These are phyloP conservation scores for Dictyostelium intermedium DNA, from an alignment of 78 protist genomes.

Conservation along the genomic window DNA sequence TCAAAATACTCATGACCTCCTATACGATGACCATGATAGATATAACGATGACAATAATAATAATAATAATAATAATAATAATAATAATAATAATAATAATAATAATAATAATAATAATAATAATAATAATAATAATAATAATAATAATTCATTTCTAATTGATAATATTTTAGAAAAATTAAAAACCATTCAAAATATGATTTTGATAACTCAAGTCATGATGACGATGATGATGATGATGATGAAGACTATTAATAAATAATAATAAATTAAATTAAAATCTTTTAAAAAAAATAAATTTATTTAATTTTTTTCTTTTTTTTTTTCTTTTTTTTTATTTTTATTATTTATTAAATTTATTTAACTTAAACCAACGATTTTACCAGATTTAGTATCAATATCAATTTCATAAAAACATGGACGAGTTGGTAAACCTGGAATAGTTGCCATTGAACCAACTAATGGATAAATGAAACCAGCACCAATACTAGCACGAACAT, in stretches of 20 bases:
- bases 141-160: not conserved
- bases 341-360: not conserved
- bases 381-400: conserved; percentile 88
- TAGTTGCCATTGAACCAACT: conserved; percentile 89
- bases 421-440: conserved; percentile 97
- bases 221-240: not conserved
- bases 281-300: not conserved
- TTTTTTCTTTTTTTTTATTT: not conserved
- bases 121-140: no score
- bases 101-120: no score
- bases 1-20: no score
- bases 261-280: no score
- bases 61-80: no score
- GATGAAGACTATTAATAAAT: not conserved
- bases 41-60: no score
- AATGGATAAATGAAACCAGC: conserved; percentile 95
- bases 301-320: not conserved
- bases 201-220: no score
- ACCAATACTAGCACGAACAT: conserved; percentile 89
- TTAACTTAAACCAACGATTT: conserved; percentile 91
- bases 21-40: no score
- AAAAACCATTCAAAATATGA: not conserved
- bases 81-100: no score
- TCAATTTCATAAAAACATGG: conserved; percentile 96
- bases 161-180: no score